These are phyloP conservation scores for Xylariaceae sp. DNA, from an alignment of 2,329 filamentous ascomycete species.

Conservation along the genomic window DNA sequence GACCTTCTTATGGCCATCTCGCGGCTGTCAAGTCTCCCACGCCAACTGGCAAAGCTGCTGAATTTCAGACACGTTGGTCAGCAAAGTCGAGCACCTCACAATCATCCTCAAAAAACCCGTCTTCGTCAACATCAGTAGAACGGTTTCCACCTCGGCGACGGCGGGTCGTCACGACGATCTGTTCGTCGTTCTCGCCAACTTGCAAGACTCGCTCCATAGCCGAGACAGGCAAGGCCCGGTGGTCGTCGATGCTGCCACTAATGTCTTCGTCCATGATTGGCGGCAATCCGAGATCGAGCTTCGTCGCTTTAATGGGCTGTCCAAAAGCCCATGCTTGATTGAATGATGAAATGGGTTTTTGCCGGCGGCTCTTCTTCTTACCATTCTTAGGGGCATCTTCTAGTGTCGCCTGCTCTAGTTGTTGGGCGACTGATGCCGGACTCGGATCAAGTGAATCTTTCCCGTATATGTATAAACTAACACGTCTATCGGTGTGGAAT, in stretches of 20 bases:
- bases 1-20: too few species aligned
- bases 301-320: constrained; percentile 44
- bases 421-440: constrained; percentile 32
- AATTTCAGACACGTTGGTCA: constrained; percentile 57
- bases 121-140: constrained; percentile 51
- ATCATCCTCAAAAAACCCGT: constrained; percentile 88
- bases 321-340: constrained; percentile 56
- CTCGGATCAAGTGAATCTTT: constrained; percentile 19
- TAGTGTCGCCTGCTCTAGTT: constrained; percentile 37
- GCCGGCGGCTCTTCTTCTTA: constrained; percentile 17
- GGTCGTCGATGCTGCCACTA: constrained; percentile 46
- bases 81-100: constrained; percentile 90
- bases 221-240: constrained; percentile 56
- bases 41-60: neutral
- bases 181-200: constrained; percentile 60
- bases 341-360: constrained; percentile 9
- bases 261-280: constrained; percentile 48
- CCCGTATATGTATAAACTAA: constrained; percentile 68
- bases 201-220: constrained; percentile 61
- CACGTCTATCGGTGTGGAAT: constrained; percentile 86
- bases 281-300: constrained; percentile 49
- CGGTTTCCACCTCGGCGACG: constrained; percentile 58
- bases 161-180: constrained; percentile 79
- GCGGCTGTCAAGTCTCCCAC: too few species aligned
- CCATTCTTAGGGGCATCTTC: constrained; percentile 37